Evolutionary conservation across 768 basidiomycete species (phyloP).

Genomic region (Rhodosporidiobolus sp.): DNA sequence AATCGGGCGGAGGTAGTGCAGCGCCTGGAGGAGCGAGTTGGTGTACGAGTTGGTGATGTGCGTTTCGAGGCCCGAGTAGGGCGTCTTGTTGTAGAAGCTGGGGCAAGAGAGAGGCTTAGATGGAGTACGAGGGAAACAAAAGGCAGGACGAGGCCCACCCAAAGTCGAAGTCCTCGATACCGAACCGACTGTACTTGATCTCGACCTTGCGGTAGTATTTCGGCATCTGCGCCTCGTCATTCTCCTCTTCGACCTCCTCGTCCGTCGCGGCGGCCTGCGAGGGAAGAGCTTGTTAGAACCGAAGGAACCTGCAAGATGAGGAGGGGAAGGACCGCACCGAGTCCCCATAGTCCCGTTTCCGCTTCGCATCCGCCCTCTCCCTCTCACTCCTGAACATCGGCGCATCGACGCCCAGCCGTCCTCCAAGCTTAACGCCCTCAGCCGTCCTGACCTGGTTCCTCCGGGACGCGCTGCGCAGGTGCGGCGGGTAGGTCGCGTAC

Average conservation of each 20-base stretch:
- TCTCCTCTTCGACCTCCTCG: slow-evolving; percentile 28
- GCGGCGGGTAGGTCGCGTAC: slow-evolving; percentile 78
- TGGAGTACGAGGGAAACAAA: neutral
- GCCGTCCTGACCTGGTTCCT: slow-evolving; percentile 69
- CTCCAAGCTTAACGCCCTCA: slow-evolving; percentile 58
- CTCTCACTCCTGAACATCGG: slow-evolving; percentile 77
- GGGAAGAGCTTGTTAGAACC: neutral
- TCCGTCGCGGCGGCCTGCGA: neutral
- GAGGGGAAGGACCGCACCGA: neutral
- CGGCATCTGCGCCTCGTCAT: slow-evolving; percentile 55
- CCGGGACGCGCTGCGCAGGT: slow-evolving; percentile 66
- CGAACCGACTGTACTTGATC: slow-evolving; percentile 97
- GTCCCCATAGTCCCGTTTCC: slow-evolving; percentile 19
- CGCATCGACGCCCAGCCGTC: slow-evolving; percentile 46
- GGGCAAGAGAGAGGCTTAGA: slow-evolving; percentile 7
- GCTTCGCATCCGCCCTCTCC: slow-evolving; percentile 50
- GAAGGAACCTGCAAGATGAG: too few species aligned
- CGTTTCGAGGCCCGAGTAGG: slow-evolving; percentile 87
- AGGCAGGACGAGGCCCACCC: slow-evolving; percentile 55
- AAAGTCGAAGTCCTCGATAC: slow-evolving; percentile 98
- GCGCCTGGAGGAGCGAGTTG: slow-evolving; percentile 81
- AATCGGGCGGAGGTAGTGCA: slow-evolving; percentile 78
- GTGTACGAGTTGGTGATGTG: slow-evolving; percentile 97
- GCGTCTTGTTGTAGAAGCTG: slow-evolving; percentile 90
- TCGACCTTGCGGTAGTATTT: slow-evolving; percentile 84